A percentile compares a stretch with the other conserved stretches of the same genome.
Conservation (phyloP, 768 basidiomycete species). For the Leccinum olivaceopallidum region DNA sequence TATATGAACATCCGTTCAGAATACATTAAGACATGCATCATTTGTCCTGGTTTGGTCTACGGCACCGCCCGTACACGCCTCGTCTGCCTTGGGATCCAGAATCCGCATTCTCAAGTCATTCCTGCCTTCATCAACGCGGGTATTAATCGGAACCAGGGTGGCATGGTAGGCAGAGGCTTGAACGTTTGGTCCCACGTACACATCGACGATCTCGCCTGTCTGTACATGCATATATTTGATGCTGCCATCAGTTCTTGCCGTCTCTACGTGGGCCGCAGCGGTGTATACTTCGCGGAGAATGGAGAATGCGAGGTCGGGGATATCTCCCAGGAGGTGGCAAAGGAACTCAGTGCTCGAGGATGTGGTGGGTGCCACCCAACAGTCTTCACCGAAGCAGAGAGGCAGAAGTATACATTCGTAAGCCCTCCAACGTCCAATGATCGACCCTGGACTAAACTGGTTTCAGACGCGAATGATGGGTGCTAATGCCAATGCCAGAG, state of each 20-base stretch:
- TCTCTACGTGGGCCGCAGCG: constrained; percentile 36
- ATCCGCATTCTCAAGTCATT: constrained; percentile 53
- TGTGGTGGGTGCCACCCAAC: constrained; percentile 34
- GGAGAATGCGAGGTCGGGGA: constrained; percentile 49
- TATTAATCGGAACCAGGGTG: constrained; percentile 49
- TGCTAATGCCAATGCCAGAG: constrained; percentile 21
- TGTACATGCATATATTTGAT: constrained; percentile 48
- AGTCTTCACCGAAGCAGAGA: constrained; percentile 37
- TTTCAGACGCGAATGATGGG: constrained; percentile 19
- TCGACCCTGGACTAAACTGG: neutral
- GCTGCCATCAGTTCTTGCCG: constrained; percentile 22
- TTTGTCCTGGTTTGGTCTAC: constrained; percentile 59
- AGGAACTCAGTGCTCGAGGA: constrained; percentile 32
- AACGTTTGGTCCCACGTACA: constrained; percentile 65
- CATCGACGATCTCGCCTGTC: constrained; percentile 45
- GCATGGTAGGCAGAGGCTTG: constrained; percentile 55
- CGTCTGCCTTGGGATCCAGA: constrained; percentile 52
- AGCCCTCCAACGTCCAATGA: neutral
- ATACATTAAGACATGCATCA: constrained; percentile 50
- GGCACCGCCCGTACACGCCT: constrained; percentile 50
- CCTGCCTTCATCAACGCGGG: constrained; percentile 46
- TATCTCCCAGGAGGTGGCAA: constrained; percentile 40
- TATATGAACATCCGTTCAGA: constrained; percentile 38
- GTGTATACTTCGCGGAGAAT: constrained; percentile 54
- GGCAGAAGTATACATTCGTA: constrained; percentile 17